phyloP scores from a whole-genome alignment of 1,284 basidiomycete genomes.

The Cronartium ribicola region DNA sequence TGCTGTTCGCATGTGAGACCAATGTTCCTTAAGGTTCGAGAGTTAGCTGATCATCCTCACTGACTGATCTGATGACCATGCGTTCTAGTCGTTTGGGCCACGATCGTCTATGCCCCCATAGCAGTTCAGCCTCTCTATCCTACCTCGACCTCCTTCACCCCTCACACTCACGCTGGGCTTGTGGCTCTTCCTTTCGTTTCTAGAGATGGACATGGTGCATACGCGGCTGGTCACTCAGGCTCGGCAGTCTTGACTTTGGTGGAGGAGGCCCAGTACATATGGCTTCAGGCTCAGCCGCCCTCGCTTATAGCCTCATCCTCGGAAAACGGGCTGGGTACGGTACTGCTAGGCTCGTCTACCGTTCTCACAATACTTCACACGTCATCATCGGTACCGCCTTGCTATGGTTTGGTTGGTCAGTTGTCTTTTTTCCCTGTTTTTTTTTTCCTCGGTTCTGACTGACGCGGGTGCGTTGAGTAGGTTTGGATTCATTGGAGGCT shows the following conservation, averaged over 20 bases:
- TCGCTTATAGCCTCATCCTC: constrained; percentile 48
- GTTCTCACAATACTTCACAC: constrained; percentile 1
- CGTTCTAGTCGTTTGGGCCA: constrained; percentile 63
- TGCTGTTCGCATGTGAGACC: constrained; percentile 61
- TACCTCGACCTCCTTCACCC: not conserved
- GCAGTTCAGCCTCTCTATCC: constrained; percentile 49
- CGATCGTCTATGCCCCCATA: constrained; percentile 86
- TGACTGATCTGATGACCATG: no score
- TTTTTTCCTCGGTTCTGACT: no score
- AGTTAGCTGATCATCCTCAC: no score
- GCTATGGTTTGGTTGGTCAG: not conserved
- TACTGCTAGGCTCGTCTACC: not conserved
- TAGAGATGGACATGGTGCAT: constrained; percentile 1
- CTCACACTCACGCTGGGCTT: not conserved
- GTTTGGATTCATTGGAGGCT: not conserved
- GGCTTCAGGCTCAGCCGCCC: constrained; percentile 47
- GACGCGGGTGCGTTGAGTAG: not conserved
- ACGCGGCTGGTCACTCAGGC: constrained; percentile 3
- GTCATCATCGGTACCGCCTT: not conserved
- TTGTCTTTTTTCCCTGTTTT: not conserved
- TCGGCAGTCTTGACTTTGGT: not conserved
- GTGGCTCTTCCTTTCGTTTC: not conserved
- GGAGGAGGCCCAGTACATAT: constrained; percentile 1
- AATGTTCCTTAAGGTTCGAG: no score
- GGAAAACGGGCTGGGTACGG: not conserved